Conservation (phyloP, 768 basidiomycete genomes). For the Rhodocollybia butyracea region DNA sequence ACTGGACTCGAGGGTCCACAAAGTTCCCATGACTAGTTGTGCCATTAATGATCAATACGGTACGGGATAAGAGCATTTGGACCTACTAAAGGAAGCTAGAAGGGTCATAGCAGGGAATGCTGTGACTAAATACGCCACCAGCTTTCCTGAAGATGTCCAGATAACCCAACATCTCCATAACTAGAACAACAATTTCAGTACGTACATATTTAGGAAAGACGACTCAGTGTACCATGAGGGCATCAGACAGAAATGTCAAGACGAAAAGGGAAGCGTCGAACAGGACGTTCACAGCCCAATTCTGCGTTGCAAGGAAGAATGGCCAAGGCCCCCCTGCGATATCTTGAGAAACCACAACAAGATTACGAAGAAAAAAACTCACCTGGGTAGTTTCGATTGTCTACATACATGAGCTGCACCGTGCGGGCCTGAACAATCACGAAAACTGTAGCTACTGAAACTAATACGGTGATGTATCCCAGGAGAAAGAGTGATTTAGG, state of each 20-base stretch:
- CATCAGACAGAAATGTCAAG: slow-evolving; percentile 38
- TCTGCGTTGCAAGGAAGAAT: slow-evolving; percentile 39
- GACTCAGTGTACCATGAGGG: slow-evolving; percentile 35
- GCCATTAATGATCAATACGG: not conserved
- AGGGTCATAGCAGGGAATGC: slow-evolving; percentile 34
- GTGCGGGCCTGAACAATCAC: slow-evolving; percentile 25
- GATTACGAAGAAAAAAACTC: not conserved
- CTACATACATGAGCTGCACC: slow-evolving; percentile 37
- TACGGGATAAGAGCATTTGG: not conserved
- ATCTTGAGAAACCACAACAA: not conserved
- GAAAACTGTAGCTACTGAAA: slow-evolving; percentile 2
- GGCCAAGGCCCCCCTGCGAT: slow-evolving; percentile 34
- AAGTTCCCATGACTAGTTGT: not conserved
- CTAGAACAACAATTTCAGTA: slow-evolving; percentile 15
- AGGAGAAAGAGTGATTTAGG: not conserved
- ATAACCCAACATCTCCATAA: slow-evolving; percentile 48
- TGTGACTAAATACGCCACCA: slow-evolving; percentile 27
- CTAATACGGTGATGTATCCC: not conserved
- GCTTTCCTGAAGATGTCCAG: slow-evolving; percentile 34
- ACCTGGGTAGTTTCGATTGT: slow-evolving; percentile 25
- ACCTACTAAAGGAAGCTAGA: slow-evolving; percentile 38
- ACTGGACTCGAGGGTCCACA: slow-evolving; percentile 6
- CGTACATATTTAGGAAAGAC: not conserved
- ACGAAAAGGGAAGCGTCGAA: slow-evolving; percentile 41
- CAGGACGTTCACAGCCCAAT: slow-evolving; percentile 39